These are phyloP conservation scores for Claviceps maximensis DNA, from an alignment of 2,329 filamentous ascomycete genomes.

Conservation along the genomic window DNA sequence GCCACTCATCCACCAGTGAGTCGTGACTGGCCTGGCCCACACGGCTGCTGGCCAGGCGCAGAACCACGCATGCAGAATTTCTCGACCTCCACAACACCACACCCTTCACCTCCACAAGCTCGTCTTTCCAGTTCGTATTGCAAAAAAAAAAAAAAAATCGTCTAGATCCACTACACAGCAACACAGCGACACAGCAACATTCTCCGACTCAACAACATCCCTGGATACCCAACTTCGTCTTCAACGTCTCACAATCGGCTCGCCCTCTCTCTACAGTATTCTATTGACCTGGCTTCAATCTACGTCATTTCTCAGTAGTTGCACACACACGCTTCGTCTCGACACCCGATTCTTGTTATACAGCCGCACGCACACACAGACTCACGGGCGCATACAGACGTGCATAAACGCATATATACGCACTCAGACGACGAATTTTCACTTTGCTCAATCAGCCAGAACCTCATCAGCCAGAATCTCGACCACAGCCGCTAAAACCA, in stretches of 20 bases:
- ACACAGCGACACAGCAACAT: background rate
- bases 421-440: background rate
- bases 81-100: constrained; percentile 5
- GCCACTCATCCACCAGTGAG: background rate
- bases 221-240: background rate
- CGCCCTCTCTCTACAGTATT: background rate
- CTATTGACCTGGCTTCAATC: background rate
- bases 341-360: background rate
- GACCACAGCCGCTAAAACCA: background rate
- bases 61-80: constrained; percentile 3
- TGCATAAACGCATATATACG: background rate
- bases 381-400: background rate
- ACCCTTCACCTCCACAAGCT: background rate
- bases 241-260: background rate
- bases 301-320: constrained; percentile 1
- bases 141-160: constrained; percentile 1
- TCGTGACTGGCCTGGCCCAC: background rate
- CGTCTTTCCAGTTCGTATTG: constrained; percentile 1
- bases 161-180: constrained; percentile 2
- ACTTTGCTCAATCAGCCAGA: background rate
- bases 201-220: background rate
- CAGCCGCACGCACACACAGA: background rate
- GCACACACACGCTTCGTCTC: background rate
- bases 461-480: background rate
- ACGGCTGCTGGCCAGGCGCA: background rate